Evolutionary conservation across 176 grass and related monocot genomes (phyloP).

Genomic region (Tuctoria greenei): DNA sequence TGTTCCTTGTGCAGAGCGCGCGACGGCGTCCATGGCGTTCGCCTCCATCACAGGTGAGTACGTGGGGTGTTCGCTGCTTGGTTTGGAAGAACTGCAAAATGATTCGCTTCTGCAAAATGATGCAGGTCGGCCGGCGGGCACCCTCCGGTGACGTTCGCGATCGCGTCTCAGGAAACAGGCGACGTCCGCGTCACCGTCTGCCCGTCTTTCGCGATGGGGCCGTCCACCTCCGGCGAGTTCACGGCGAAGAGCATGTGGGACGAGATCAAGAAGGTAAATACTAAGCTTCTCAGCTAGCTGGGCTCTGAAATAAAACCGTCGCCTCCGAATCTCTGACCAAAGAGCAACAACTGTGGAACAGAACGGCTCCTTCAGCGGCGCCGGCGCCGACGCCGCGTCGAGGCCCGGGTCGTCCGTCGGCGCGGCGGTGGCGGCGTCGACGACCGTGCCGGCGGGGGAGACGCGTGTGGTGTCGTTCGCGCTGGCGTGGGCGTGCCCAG

Average conservation of each 20-base stretch:
- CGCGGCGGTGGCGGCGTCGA: constrained; percentile 68
- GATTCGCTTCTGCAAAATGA: too few species aligned
- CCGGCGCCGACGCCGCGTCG: constrained; percentile 28
- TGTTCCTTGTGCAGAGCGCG: constrained; percentile 33
- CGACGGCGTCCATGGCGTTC: constrained; percentile 74
- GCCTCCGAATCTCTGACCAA: neutral
- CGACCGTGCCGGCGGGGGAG: constrained; percentile 46
- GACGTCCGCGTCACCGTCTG: constrained; percentile 70
- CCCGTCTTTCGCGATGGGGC: constrained; percentile 62
- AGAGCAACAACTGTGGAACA: neutral
- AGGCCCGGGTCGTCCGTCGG: constrained; percentile 72
- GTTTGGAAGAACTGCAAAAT: too few species aligned
- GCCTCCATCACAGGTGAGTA: constrained; percentile 72
- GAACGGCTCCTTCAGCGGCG: constrained; percentile 66
- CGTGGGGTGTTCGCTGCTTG: too few species aligned
- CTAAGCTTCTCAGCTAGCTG: neutral
- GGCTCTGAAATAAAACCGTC: neutral
- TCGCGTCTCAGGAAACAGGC: constrained; percentile 64
- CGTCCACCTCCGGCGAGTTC: constrained; percentile 48
- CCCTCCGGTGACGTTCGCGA: constrained; percentile 78
- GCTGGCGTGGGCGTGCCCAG: constrained; percentile 83
- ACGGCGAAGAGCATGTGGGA: constrained; percentile 76
- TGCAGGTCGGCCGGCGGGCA: constrained; percentile 53
- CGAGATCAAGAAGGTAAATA: constrained; percentile 59
- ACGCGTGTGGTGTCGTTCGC: constrained; percentile 67